Percentiles rank a stretch among this genome's conserved stretches.
Conservation (phyloP, 2,329 filamentous ascomycete genomes). For the Phaeosphaeria sp. region DNA sequence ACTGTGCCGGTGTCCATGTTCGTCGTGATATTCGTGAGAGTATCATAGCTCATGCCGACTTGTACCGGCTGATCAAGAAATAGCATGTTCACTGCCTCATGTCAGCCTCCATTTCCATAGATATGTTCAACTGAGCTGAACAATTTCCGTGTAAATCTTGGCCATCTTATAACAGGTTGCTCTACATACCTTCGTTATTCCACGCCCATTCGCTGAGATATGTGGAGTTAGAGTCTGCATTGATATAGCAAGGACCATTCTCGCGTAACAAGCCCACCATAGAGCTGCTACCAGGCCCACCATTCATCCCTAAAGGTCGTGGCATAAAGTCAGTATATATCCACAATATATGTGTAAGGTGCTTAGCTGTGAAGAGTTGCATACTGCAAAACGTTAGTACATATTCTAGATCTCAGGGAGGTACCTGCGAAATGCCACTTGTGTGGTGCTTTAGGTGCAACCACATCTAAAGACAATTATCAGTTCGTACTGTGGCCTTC, state of each 20-base stretch:
- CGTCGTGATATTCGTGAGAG: conserved; percentile 45
- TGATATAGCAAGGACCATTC: conserved; percentile 62
- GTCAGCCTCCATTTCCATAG: not conserved
- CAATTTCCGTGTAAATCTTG: not conserved
- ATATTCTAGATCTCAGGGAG: not conserved
- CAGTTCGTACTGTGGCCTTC: not conserved
- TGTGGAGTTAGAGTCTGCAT: conserved; percentile 59
- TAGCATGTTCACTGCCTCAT: conserved; percentile 53
- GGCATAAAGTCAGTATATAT: too few species aligned
- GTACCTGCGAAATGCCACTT: not conserved
- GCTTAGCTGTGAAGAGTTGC: too few species aligned
- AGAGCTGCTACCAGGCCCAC: conserved; percentile 62
- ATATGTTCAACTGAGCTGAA: not conserved
- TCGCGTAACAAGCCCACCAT: conserved; percentile 44
- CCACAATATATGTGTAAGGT: too few species aligned
- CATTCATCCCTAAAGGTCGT: too few species aligned
- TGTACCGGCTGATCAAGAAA: conserved; percentile 70
- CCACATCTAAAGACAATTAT: not conserved
- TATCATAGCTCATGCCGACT: conserved; percentile 62
- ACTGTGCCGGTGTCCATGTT: conserved; percentile 32
- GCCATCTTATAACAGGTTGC: too few species aligned
- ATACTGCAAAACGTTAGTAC: not conserved
- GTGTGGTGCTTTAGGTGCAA: not conserved
- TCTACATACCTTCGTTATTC: conserved; percentile 58
- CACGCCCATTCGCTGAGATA: conserved; percentile 65